Conservation (phyloP, 129 eudicot species). For the Flaveria brownii region DNA sequence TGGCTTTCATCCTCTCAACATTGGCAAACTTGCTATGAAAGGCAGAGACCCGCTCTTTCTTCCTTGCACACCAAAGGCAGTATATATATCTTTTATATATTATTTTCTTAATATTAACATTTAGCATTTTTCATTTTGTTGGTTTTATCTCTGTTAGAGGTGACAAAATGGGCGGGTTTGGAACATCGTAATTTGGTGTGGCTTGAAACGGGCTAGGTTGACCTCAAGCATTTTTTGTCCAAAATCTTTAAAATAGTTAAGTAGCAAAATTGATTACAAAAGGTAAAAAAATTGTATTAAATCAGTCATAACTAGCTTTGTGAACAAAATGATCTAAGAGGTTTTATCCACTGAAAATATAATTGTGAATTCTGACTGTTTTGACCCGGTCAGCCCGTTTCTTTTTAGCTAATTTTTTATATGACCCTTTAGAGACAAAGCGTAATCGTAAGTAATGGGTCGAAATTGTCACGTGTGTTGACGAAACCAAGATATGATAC, state of each 20-base stretch:
- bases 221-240: not conserved
- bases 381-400: not conserved
- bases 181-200: not conserved
- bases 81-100: not conserved
- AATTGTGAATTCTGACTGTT: not conserved
- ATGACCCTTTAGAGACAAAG: not conserved
- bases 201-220: not conserved
- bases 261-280: not conserved
- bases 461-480: not conserved
- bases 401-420: not conserved
- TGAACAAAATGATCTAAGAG: not conserved
- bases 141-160: not conserved
- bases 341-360: not conserved
- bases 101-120: not conserved
- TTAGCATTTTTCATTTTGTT: not conserved
- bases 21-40: constrained; percentile 99
- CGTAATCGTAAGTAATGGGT: not conserved
- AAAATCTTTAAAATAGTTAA: not conserved
- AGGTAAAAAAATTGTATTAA: not conserved
- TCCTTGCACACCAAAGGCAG: constrained; percentile 99
- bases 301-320: not conserved
- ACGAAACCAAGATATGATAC: not conserved
- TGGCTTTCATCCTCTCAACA: constrained; percentile 98
- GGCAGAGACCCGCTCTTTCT: constrained; percentile 92
- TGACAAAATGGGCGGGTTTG: constrained; percentile 4